These are phyloP conservation scores for Macrophomina tecta DNA, from an alignment of 2,329 filamentous ascomycete species.

Conservation along the genomic window DNA sequence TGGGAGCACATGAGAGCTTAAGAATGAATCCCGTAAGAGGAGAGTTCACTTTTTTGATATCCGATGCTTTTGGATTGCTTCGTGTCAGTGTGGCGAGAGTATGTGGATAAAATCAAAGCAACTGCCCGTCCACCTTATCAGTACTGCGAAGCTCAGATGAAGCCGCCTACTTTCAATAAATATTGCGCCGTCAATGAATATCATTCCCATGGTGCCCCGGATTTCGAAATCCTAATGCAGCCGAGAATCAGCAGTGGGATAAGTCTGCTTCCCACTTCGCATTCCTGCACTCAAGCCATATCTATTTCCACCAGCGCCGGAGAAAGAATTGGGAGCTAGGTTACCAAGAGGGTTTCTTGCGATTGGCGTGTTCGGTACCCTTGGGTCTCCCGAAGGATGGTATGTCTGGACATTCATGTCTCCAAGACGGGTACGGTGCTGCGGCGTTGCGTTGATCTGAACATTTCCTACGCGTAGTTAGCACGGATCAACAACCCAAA, in stretches of 20 bases:
- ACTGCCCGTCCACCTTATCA: no score
- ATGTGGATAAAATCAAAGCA: no score
- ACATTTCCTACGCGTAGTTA: constrained; percentile 35
- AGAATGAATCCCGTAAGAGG: no score
- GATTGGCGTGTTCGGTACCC: constrained; percentile 42
- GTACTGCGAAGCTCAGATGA: no score
- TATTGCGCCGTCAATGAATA: not conserved
- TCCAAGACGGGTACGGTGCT: constrained; percentile 37
- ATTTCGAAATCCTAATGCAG: not conserved
- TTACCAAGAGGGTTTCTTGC: constrained; percentile 41
- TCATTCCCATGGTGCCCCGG: not conserved
- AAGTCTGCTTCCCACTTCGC: constrained; percentile 39
- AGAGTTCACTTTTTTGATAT: no score
- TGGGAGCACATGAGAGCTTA: no score
- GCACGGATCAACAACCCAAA: not conserved
- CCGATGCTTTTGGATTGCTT: no score
- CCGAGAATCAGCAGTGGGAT: not conserved
- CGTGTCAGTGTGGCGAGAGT: no score
- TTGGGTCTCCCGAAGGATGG: constrained; percentile 32
- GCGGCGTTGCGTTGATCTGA: constrained; percentile 35
- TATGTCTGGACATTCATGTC: constrained; percentile 36
- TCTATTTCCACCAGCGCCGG: constrained; percentile 33
- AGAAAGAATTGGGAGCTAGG: constrained; percentile 32
- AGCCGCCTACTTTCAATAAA: no score
- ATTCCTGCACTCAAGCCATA: constrained; percentile 39